A percentile compares a stretch with the other conserved stretches of the same genome.
Conservation (phyloP, 805 yeast genomes). For the Hanseniaspora opuntiae region DNA sequence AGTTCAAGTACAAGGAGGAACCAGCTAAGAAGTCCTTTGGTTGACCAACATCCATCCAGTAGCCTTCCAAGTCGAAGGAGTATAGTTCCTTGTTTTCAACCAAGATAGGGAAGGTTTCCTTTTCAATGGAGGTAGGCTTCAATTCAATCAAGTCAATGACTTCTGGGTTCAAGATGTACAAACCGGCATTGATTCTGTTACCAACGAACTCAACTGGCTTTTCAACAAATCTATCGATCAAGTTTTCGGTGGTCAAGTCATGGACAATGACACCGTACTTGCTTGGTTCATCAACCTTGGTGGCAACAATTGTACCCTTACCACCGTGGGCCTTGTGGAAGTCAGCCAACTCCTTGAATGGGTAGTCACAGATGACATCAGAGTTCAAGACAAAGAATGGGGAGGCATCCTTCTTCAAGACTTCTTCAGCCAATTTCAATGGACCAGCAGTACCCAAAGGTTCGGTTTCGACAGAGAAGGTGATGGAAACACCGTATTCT, state of each 20-base stretch:
- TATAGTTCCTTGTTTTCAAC: conserved; percentile 79
- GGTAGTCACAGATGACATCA: conserved; percentile 97
- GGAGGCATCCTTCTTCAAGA: conserved; percentile 82
- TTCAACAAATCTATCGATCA: conserved; percentile 97
- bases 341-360: conserved; percentile 78
- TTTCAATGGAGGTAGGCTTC: conserved; percentile 98
- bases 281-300: conserved; percentile 98
- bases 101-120: conserved; percentile 96
- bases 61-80: conserved; percentile 96
- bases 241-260: conserved; percentile 85
- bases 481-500: conserved; percentile 85
- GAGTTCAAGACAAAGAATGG: conserved; percentile 97
- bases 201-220: conserved; percentile 99
- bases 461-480: conserved; percentile 97
- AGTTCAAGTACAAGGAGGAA: conserved; percentile 77
- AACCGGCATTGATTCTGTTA: conserved; percentile 98
- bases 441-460: conserved; percentile 99
- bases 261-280: conserved; percentile 99
- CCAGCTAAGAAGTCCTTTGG: conserved; percentile 99
- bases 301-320: conserved; percentile 95
- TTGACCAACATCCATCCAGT: conserved; percentile 99
- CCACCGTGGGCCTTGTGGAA: conserved; percentile 96
- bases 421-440: conserved; percentile 86
- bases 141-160: conserved; percentile 92
- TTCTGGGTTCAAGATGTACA: conserved; percentile 92